These are phyloP conservation scores for Tagetes erecta DNA, from an alignment of 129 eudicot genomes.

Conservation along the genomic window DNA sequence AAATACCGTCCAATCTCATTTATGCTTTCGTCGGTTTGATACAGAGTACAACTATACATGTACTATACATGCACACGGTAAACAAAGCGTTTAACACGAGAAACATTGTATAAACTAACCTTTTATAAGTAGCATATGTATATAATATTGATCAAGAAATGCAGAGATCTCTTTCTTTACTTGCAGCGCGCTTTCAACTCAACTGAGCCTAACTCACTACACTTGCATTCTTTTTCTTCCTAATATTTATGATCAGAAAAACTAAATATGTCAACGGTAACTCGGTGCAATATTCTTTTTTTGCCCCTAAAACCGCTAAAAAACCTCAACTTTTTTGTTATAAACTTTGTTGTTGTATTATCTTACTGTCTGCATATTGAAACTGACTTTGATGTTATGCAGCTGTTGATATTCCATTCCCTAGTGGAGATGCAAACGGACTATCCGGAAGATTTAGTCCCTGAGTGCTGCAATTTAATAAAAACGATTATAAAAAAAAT, in stretches of 20 bases:
- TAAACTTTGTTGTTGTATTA: slow-evolving; percentile 22
- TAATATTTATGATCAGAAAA: slow-evolving; percentile 17
- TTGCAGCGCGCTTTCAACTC: slow-evolving; percentile 1
- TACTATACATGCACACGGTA: slow-evolving; percentile 10
- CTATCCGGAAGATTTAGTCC: slow-evolving; percentile 59
- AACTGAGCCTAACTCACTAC: slow-evolving; percentile 16
- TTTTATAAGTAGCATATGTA: slow-evolving; percentile 17
- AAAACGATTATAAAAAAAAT: background rate
- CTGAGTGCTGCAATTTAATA: slow-evolving; percentile 41
- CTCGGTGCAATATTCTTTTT: slow-evolving; percentile 17
- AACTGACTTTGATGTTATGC: slow-evolving; percentile 37
- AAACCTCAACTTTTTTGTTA: slow-evolving; percentile 22
- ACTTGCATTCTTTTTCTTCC: slow-evolving; percentile 30
- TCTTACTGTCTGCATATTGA: slow-evolving; percentile 9
- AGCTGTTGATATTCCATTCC: slow-evolving; percentile 51
- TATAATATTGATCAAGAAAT: slow-evolving; percentile 11
- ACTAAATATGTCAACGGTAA: slow-evolving; percentile 5
- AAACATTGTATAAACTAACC: slow-evolving; percentile 20
- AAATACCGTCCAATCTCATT: background rate
- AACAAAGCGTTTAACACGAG: background rate
- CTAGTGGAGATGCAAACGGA: slow-evolving; percentile 55
- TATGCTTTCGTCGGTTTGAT: background rate
- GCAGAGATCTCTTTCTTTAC: background rate
- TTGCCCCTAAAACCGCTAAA: slow-evolving; percentile 18
- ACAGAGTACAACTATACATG: background rate